Evolutionary conservation across 148 eudicot species (phyloP), one percentile per base, ranked within the genome.

Genomic region (Rhododendron vialii): DNA sequence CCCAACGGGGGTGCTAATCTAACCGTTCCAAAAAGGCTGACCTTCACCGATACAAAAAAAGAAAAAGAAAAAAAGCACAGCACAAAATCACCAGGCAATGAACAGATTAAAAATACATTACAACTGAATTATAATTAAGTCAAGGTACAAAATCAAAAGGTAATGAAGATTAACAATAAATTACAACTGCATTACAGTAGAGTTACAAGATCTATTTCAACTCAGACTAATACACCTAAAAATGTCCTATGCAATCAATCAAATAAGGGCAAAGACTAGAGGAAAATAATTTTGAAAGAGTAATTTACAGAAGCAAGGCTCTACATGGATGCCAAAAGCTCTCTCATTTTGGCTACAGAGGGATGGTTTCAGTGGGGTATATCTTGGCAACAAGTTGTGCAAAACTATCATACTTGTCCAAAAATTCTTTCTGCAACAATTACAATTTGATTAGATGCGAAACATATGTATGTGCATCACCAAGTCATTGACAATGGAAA

Each of bases 381-480:
- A 94, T 91, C 92, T 92, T 96, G 84, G 91, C 93, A 82, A 95
- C 98, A 77, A 96, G 93, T 87, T 92, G 94, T 12, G 93, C 99
- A 86, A 96, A 95, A 90, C 98, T 95, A 18, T 94, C 96, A 59
- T 96, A 96, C 88, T 96, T 95, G 95, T 93, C 98, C 81, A 96
- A 91, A 88, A 95, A 96, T 88, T 96, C 99, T 87, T 92, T 95
- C 99, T 96, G 99, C 82, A 83, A 86, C 51, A 76, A 41, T 81
- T 33, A 11, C n/a, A 83, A 55, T 11, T 15, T 36, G 4, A 65
- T 84, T 84, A 76, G 73, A 84, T 61, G 50, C 2, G 13, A 48
- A 20, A 51, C 36, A 11, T 36, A 7, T 36, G 36, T n/a, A 48
- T 50, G 61, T 80, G 57, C 24, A 15, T 26, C 82, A 50, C 61